Base-by-base conservation (phyloP, 805 yeast genomes). In the Ogataea henricii region DNA sequence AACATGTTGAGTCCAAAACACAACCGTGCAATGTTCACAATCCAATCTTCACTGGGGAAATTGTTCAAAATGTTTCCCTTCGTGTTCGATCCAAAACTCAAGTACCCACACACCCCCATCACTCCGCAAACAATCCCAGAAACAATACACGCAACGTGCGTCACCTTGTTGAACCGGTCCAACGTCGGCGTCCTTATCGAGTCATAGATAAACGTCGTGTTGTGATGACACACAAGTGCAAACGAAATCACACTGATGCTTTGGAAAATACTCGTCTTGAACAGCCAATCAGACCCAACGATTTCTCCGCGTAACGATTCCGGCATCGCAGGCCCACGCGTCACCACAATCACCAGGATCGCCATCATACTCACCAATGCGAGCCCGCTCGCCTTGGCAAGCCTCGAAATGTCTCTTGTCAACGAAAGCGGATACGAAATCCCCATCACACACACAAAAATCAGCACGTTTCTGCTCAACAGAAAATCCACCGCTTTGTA, bases 181-280 rank as follows among this genome's bases (percentile, higher is more conserved):
- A 89, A 62, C 3, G 96, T 82, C 5, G 96, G 92, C 17, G 78
- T 79, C 54, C 77, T 78, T 60, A 92, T 76, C 0, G 97, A 89
- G 62, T 88, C 89, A 70, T 84, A 91, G 37, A 91, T 92, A 60
- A 91, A 86, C 23, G 92, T 81, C 0, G 97, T 89, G 64, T 91
- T 91, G 65, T 91, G 98, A 62, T 91, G 98, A 62, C 98, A 91
- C 3, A 91, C 97, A 55, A 92, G 76, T 1, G 98, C 98, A 70
- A 91, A 91, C 1, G 97, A 89, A 26, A 91, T 89, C 42, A 91
- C 96, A n/a, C 94, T 85, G 22, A 91, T 82, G 2, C 97, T 96
- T 66, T 91, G 96, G 63, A 91, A 89, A 3, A 91, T 69, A 35
- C 82, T 81, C 10, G 74, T 65, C 53, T 84, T 84, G 42, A 89